phyloP scores from a whole-genome alignment of 805 yeast species.

The Jamesozyma piceae region DNA sequence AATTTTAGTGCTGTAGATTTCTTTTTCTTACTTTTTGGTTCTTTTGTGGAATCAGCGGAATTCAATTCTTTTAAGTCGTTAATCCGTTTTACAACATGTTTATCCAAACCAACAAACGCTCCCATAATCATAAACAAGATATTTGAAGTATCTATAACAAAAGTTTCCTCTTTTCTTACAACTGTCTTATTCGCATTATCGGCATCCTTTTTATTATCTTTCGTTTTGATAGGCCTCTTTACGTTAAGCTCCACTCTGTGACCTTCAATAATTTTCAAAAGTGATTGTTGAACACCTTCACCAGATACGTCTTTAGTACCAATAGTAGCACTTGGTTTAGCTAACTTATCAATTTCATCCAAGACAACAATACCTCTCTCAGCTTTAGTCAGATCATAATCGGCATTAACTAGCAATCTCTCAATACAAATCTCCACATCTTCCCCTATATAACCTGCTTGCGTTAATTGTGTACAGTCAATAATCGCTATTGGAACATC shows the following conservation, averaged over 20 bases:
- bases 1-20: slow-evolving; percentile 8
- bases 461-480: slow-evolving; percentile 54
- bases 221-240: slow-evolving; percentile 33
- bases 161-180: slow-evolving; percentile 35
- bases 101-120: slow-evolving; percentile 52
- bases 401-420: slow-evolving; percentile 41
- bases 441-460: slow-evolving; percentile 59
- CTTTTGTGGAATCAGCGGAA: neutral
- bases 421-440: slow-evolving; percentile 52
- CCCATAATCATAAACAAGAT: slow-evolving; percentile 51
- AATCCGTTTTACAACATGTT: slow-evolving; percentile 36
- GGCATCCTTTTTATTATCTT: slow-evolving; percentile 13
- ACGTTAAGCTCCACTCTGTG: slow-evolving; percentile 41
- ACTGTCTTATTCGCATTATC: slow-evolving; percentile 26
- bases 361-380: slow-evolving; percentile 52
- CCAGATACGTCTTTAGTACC: slow-evolving; percentile 54
- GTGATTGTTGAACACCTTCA: slow-evolving; percentile 56
- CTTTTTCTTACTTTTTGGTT: slow-evolving; percentile 1
- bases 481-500: slow-evolving; percentile 51
- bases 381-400: slow-evolving; percentile 42
- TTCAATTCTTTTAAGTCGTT: slow-evolving; percentile 18
- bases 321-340: slow-evolving; percentile 38
- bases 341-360: slow-evolving; percentile 51
- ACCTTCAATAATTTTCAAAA: slow-evolving; percentile 50
- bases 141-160: slow-evolving; percentile 45